Evolutionary conservation across 2,329 filamentous ascomycete genomes (phyloP), one percentile per base, ranked within the genome.

Genomic region (Talaromyces pinophilus): DNA sequence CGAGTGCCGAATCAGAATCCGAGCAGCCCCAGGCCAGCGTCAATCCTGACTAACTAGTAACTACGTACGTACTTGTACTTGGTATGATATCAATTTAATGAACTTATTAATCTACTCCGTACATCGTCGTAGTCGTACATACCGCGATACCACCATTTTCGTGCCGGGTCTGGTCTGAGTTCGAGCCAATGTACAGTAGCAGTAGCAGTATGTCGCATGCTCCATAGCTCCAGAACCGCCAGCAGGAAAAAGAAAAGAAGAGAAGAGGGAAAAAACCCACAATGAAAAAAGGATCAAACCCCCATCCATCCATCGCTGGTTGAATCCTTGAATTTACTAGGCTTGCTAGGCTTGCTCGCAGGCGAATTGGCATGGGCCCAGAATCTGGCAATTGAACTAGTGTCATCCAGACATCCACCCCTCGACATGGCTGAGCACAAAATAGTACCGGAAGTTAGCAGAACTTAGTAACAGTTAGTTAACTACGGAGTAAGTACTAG

Each of bases 1-100:
- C 52, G 52, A 55, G n/a, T 13, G 59, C 59, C 59, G 59, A 60
- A 48, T 60, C 60, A 62, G 28, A 52, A 52, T 28, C 44, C 44
- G 60, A 40, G 19, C 60, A 50, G 33, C 44, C 30, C 40, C 50
- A 54, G 15, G 25, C 42, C 25, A 44, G 35, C 40, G 22, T 59
- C 55, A 59, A 38, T 59, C 54, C 55, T 59, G 35, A 13, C 48
- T 52, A n/a, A 17, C 22, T 50, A 28, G 7, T 22, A 42, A 8
- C 42, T 54, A 33, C 25, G 25, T 25, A 25, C 25, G 25, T 25
- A 25, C 6, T 30, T 7, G 17, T 57, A 8, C 54, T 57, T 17
- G 13, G 38, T 42, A 25, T 42, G 33, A 28, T 40, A 40, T 42
- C 33, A 42, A 59, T 59, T 40, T 42, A 40, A 59, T 59, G 30